Evolutionary conservation across 129 eudicot species (phyloP).

Genomic region (Lactuca sativa): DNA sequence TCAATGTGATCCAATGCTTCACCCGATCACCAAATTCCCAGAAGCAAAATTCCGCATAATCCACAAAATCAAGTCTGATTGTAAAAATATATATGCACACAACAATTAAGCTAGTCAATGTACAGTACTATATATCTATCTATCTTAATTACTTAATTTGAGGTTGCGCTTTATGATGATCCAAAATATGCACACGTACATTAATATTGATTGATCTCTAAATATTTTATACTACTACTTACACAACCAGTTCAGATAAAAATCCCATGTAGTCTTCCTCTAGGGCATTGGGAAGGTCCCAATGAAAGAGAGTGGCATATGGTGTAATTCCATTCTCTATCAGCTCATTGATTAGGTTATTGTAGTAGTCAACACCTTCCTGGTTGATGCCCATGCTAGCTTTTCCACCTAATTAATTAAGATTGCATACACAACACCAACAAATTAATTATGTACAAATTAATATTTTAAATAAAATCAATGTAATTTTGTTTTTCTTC

Average conservation of each 20-base stretch:
- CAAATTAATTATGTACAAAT: no score
- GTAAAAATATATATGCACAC: no score
- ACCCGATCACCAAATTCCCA: slow-evolving; percentile 40
- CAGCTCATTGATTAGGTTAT: slow-evolving; percentile 35
- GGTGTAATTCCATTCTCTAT: slow-evolving; percentile 30
- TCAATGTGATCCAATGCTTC: slow-evolving; percentile 30
- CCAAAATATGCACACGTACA: no score
- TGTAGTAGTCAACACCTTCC: slow-evolving; percentile 39
- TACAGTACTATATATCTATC: no score
- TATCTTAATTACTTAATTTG: no score
- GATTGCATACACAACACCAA: neutral
- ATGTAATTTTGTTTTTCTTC: neutral
- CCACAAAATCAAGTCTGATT: slow-evolving; percentile 21
- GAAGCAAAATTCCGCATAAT: slow-evolving; percentile 33
- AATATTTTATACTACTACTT: slow-evolving; percentile 11
- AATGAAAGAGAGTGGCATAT: slow-evolving; percentile 35
- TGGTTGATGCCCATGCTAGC: slow-evolving; percentile 25
- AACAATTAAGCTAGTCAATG: neutral
- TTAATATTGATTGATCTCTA: no score
- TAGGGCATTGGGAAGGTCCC: slow-evolving; percentile 34
- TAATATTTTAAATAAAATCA: neutral
- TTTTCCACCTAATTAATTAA: slow-evolving; percentile 31
- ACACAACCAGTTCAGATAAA: slow-evolving; percentile 28
- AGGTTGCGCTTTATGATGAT: no score
- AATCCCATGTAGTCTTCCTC: slow-evolving; percentile 37